These are phyloP conservation scores for Eimeria tenella DNA, from an alignment of 169 alveolate species.

Conservation along the genomic window DNA sequence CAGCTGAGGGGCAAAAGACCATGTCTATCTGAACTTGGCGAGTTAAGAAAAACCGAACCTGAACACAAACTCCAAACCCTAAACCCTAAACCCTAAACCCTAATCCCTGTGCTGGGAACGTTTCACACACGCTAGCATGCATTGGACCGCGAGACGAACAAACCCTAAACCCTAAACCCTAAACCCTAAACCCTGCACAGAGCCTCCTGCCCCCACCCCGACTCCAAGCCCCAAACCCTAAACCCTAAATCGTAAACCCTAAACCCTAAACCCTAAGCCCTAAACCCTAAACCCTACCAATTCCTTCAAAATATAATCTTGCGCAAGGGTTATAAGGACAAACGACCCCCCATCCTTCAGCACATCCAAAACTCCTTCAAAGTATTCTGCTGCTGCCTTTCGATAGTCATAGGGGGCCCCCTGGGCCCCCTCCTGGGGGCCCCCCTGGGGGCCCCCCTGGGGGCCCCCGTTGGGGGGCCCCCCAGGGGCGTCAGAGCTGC, in stretches of 20 bases:
- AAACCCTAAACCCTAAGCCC: background rate
- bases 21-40: too few relatives aligned
- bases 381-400: slow-evolving; percentile 45
- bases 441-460: background rate
- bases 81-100: slow-evolving; percentile 47
- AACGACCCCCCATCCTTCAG: slow-evolving; percentile 42
- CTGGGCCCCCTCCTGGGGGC: background rate
- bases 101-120: background rate
- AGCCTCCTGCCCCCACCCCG: too few relatives aligned
- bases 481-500: background rate
- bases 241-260: background rate
- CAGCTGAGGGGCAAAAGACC: too few relatives aligned
- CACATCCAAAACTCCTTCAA: slow-evolving; percentile 23
- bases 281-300: background rate
- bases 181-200: background rate
- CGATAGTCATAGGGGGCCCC: slow-evolving; percentile 21
- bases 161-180: background rate
- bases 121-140: too few relatives aligned
- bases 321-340: slow-evolving; percentile 40
- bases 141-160: too few relatives aligned
- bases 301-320: slow-evolving; percentile 47
- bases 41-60: too few relatives aligned
- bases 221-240: too few relatives aligned
- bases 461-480: background rate
- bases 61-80: background rate